phyloP scores from a whole-genome alignment of 2,329 filamentous ascomycete species.

The Stromatinia cepivora region DNA sequence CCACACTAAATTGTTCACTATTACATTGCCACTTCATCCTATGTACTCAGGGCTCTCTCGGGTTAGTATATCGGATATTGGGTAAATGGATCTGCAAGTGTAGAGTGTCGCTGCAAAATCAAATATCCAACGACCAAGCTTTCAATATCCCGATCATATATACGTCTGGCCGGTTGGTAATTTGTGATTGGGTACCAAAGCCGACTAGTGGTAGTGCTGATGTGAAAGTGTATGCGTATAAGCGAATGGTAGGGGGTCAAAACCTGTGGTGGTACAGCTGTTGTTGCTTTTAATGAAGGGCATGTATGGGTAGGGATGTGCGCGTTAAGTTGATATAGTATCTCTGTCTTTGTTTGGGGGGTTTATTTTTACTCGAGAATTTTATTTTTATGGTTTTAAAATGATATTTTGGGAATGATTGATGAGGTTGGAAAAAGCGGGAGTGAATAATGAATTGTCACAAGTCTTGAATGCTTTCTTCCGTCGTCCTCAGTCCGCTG shows the following conservation, averaged over 20 bases:
- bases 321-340: background rate
- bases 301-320: background rate
- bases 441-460: background rate
- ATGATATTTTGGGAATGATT: background rate
- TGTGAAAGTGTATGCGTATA: background rate
- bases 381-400: background rate
- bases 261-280: constrained; percentile 1
- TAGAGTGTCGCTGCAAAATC: background rate
- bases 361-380: background rate
- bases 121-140: constrained; percentile 1
- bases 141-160: background rate
- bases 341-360: background rate
- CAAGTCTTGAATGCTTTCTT: background rate
- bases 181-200: background rate
- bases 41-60: background rate
- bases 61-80: background rate
- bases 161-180: background rate
- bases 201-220: constrained; percentile 5
- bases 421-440: background rate
- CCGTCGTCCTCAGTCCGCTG: background rate
- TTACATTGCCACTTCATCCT: background rate
- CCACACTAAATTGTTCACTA: background rate
- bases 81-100: constrained; percentile 5
- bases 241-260: constrained; percentile 8
- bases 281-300: constrained; percentile 8